phyloP scores from a whole-genome alignment of 495 filamentous ascomycete genomes.

The Aspergillus sclerotioniger region DNA sequence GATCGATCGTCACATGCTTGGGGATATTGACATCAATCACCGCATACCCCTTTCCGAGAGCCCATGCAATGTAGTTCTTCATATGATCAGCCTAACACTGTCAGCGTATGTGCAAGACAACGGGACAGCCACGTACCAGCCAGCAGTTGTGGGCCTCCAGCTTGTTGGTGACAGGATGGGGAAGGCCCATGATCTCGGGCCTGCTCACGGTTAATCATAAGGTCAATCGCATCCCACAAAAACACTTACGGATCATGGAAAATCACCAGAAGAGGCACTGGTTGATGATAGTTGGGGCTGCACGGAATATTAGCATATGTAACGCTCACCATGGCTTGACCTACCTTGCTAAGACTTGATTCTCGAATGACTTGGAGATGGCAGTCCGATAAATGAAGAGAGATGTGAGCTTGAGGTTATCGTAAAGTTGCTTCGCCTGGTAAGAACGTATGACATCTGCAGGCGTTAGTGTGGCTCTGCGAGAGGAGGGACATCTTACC shows the following conservation, averaged over 20 bases:
- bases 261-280: conserved; percentile 64
- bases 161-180: conserved; percentile 65
- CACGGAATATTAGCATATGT: neutral
- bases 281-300: conserved; percentile 54
- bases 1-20: conserved; percentile 55
- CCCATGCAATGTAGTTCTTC: conserved; percentile 81
- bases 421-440: conserved; percentile 65
- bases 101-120: conserved; percentile 36
- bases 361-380: conserved; percentile 75
- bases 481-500: conserved; percentile 27
- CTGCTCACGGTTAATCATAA: conserved; percentile 39
- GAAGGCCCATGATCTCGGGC: conserved; percentile 66
- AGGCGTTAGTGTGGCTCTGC: conserved; percentile 6
- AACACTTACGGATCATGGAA: conserved; percentile 75
- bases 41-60: conserved; percentile 64
- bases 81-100: conserved; percentile 69
- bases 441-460: conserved; percentile 71
- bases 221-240: neutral
- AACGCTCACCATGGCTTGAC: conserved; percentile 5
- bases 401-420: conserved; percentile 70
- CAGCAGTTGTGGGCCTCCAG: conserved; percentile 80
- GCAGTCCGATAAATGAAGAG: conserved; percentile 68
- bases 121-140: conserved; percentile 61
- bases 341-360: conserved; percentile 85
- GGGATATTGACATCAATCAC: conserved; percentile 91